These are phyloP conservation scores for Exophiala viscosa DNA, from an alignment of 2,329 filamentous ascomycete species.

Conservation along the genomic window DNA sequence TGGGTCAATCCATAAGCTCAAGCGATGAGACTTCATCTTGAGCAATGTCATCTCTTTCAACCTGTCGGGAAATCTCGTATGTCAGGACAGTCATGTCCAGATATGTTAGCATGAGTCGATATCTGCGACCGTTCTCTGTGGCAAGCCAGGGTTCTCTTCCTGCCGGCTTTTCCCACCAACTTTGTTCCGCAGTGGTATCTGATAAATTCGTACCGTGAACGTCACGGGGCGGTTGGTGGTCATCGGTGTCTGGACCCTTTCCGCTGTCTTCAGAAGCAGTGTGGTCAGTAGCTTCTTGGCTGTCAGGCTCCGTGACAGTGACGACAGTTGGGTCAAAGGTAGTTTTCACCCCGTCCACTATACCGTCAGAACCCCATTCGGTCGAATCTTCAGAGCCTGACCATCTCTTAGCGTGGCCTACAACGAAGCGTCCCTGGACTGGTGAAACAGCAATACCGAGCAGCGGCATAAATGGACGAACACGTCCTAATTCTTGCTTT, in stretches of 20 bases:
- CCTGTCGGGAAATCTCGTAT: conserved; percentile 51
- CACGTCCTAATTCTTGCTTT: conserved; percentile 45
- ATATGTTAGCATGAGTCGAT: conserved; percentile 56
- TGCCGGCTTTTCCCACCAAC: conserved; percentile 21
- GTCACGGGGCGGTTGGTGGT: conserved; percentile 2
- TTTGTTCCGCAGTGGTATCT: conserved; percentile 7
- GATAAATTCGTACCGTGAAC: background rate
- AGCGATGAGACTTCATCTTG: conserved; percentile 13
- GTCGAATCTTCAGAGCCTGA: conserved; percentile 22
- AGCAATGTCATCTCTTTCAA: conserved; percentile 23
- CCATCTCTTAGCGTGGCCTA: conserved; percentile 10
- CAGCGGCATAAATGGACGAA: conserved; percentile 43
- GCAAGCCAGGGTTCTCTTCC: conserved; percentile 36
- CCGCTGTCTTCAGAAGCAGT: background rate
- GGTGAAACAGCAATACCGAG: conserved; percentile 56
- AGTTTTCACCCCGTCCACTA: conserved; percentile 23
- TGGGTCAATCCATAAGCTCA: conserved; percentile 16
- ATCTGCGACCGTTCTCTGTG: conserved; percentile 41
- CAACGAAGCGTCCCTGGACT: conserved; percentile 45
- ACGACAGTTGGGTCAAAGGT: conserved; percentile 24
- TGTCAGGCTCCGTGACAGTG: conserved; percentile 3
- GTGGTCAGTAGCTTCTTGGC: background rate
- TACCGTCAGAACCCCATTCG: conserved; percentile 17
- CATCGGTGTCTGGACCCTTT: background rate
- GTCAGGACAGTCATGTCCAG: conserved; percentile 55